Evolutionary conservation across 2,329 filamentous ascomycete species (phyloP), one percentile per base, ranked within the genome.

Genomic region (Colletotrichum brevisporum): DNA sequence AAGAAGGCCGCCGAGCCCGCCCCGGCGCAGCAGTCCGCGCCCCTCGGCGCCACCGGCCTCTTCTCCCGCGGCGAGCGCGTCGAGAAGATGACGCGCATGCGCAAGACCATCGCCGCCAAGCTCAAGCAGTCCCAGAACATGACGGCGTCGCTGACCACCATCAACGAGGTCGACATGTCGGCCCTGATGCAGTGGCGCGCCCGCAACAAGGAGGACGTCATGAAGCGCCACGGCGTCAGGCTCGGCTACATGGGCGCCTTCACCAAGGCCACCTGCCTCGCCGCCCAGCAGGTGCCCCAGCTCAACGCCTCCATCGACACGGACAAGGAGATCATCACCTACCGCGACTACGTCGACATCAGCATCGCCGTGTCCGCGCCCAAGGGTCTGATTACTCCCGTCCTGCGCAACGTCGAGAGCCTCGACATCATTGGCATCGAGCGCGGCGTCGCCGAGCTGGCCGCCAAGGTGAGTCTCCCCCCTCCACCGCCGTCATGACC

Each of bases 201-300:
- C 57, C 87, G 91, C 57, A 93, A 92, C 86, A 93, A 92, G 84
- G 77, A 78, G 21, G 75, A 76, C 24, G 76, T 78, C 10, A 71
- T 72, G 0, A 75, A 78, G 48, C 67, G 72, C 63, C 72, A 77
- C 61, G 77, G 77, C 31, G 76, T 78, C 21, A 71, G 75, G 0
- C 88, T 93, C 53, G 92, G 90, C 13, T 90, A 93, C 80, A 93
- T 93, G 81, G 91, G 93, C 79, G 91, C 93, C 82, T 86, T 93
- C 73, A 87, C 93, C 81, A 93, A 93, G 83, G 91, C 91, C 66
- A 86, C 90, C 67, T 90, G 89, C 51, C 82, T 88, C 48, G 91
- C 91, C 60, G 89, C 90, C 61, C 84, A 85, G 77, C 91, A 91
- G 83, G 89, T 93, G 51, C 91, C 91, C 31, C 86, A 89, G 70